Conservation (phyloP, 1,284 basidiomycete species). For the Exobasidium rhododendri region DNA sequence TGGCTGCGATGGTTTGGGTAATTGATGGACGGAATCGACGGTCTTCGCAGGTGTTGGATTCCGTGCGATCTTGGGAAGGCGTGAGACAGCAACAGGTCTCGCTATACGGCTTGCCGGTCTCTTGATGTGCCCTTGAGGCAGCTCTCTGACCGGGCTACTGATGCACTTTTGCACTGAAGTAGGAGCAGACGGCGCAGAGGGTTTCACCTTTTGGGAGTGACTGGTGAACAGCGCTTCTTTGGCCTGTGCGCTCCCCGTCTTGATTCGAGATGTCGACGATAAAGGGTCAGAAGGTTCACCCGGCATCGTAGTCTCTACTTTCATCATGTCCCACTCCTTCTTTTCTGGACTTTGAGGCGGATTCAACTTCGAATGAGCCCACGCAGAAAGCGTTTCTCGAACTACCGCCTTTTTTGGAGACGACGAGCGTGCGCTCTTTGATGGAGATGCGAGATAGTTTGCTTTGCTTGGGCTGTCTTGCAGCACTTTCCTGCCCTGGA, state of each 20-base stretch:
- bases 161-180: too few species aligned
- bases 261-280: too few species aligned
- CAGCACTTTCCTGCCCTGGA: neutral
- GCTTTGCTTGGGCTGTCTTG: neutral
- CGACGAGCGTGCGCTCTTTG: neutral
- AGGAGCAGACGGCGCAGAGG: too few species aligned
- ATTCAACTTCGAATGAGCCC: constrained; percentile 3
- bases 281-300: too few species aligned
- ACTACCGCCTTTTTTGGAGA: neutral
- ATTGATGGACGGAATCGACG: too few species aligned
- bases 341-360: constrained; percentile 8
- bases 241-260: too few species aligned
- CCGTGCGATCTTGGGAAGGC: neutral
- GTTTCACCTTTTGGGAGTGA: too few species aligned
- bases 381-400: constrained; percentile 1
- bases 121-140: neutral
- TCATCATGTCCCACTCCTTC: constrained; percentile 5
- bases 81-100: neutral
- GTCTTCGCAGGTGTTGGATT: too few species aligned
- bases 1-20: neutral
- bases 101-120: neutral
- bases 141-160: neutral
- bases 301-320: neutral
- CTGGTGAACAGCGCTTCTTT: too few species aligned
- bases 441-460: neutral